Base-by-base conservation (phyloP, 2,329 filamentous ascomycete species). In the Aspergillus pseudoterreus region DNA sequence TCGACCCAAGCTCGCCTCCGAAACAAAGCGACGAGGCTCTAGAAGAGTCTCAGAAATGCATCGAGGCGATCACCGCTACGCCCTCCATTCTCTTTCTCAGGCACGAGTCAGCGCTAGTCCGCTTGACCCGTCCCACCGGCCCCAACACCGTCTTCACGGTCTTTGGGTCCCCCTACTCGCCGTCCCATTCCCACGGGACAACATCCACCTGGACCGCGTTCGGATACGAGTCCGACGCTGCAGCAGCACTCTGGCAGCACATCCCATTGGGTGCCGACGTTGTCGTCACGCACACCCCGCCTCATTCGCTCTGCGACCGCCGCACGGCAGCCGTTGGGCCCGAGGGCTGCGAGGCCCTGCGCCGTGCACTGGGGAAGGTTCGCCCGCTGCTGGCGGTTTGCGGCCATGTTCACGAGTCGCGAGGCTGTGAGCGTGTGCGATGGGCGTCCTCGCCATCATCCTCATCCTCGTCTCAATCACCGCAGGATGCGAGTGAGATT, bases 141-240 rank as follows among this genome's bases (percentile, higher is more conserved):
- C 76, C 78, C 43, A 67, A 69, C 21, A 78, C 77, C 2, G 58
- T 58, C 22, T 76, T 84, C 61, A 79, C 74, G 46, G 70, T 84
- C n/a, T 84, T 83, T 56, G 82, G 80, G 4, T 83, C 80, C 39
- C 82, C 82, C 6, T 80, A 73, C 57, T 80, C 78, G 10, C 79
- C 71, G 19, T 71, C 68, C 8, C 56, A 63, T 21, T 38, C 35
- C 15, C 35, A 38, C 35, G 35, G 35, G 14, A 38, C 15, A 38
- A 38, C 15, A 38, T 38, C 35, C 35, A 38, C 35, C 35, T 38
- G 35, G 35, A n/a, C 35, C 3, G 81, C 79, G 1, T 84, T 83
- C 58, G 74, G 78, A 55, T 84, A 83, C 63, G 59, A 66, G 17
- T 56, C 66, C n/a, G 61, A 68, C 2, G 64, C 72, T 43, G 77